A percentile compares a stretch with the other conserved stretches of the same genome.
Evolutionary conservation across 2,329 filamentous ascomycete genomes (phyloP).

Genomic region (Coleophoma cylindrospora): DNA sequence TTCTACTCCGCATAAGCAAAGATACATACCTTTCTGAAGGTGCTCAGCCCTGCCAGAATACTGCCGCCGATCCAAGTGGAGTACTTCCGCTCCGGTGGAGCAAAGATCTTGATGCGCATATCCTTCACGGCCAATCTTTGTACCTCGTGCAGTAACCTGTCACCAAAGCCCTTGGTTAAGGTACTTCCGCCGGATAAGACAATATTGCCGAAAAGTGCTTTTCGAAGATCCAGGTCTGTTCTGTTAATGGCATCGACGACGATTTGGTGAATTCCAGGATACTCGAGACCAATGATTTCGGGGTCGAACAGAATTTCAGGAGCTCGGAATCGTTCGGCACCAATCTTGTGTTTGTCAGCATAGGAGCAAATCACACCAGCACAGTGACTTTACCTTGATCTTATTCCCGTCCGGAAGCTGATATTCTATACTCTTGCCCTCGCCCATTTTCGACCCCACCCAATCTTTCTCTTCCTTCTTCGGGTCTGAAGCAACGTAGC

Average conservation of each 20-base stretch:
- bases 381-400: conserved; percentile 60
- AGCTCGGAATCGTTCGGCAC: conserved; percentile 89
- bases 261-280: conserved; percentile 95
- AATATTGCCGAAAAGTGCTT: conserved; percentile 92
- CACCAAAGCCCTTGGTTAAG: conserved; percentile 93
- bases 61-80: conserved; percentile 99
- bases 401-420: conserved; percentile 88
- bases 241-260: conserved; percentile 93
- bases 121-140: conserved; percentile 94
- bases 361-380: no score
- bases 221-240: conserved; percentile 92
- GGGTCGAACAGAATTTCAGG: conserved; percentile 98
- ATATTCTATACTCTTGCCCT: conserved; percentile 80
- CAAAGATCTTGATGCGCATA: conserved; percentile 99
- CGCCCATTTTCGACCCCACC: conserved; percentile 71
- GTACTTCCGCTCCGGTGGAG: conserved; percentile 95
- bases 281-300: conserved; percentile 94
- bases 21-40: conserved; percentile 83
- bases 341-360: conserved; percentile 53
- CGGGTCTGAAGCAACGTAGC: conserved; percentile 87
- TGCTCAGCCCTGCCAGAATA: conserved; percentile 93
- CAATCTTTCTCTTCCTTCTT: conserved; percentile 96
- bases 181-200: conserved; percentile 95
- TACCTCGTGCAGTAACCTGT: conserved; percentile 85
- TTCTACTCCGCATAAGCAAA: conserved; percentile 9